These are phyloP conservation scores for Rutstroemia sp. DNA, from an alignment of 2,329 filamentous ascomycete species.

Conservation along the genomic window DNA sequence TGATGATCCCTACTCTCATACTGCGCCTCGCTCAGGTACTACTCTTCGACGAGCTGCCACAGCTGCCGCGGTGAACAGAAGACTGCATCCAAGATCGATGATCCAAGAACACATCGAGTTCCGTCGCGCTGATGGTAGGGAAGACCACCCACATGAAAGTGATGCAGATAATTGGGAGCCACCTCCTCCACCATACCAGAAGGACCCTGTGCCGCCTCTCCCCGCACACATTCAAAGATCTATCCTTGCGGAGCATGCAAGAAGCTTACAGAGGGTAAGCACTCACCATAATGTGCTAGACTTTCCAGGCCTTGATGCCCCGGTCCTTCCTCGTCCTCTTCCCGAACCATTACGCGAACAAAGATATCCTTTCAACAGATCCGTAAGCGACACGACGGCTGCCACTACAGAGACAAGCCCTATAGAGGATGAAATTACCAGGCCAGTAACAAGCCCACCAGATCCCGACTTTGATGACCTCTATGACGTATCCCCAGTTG, in stretches of 20 bases:
- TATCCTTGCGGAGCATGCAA: constrained; percentile 25
- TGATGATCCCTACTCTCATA: constrained; percentile 67
- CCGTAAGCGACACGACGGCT: constrained; percentile 32
- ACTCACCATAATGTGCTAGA: constrained; percentile 21
- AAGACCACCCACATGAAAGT: constrained; percentile 75
- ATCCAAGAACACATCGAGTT: constrained; percentile 51
- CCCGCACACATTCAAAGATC: constrained; percentile 31
- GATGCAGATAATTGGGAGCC: constrained; percentile 86
- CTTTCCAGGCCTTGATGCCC: constrained; percentile 20
- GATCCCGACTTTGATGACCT: constrained; percentile 12
- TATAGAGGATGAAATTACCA: constrained; percentile 21
- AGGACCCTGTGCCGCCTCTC: constrained; percentile 39
- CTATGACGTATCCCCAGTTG: constrained; percentile 30
- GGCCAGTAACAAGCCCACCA: constrained; percentile 30
- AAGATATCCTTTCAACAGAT: constrained; percentile 29
- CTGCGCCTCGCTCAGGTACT: constrained; percentile 60
- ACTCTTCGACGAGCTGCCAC: constrained; percentile 67
- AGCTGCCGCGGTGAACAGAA: constrained; percentile 67
- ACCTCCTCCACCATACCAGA: constrained; percentile 73
- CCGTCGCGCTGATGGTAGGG: constrained; percentile 59
- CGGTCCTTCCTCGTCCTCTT: constrained; percentile 20
- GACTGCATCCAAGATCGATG: constrained; percentile 52
- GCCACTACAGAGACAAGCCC: constrained; percentile 20
- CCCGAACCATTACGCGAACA: constrained; percentile 19
- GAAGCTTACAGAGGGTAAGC: constrained; percentile 22